Conservation (phyloP, 208 protist species). For the Trypanosoma rangeli region DNA sequence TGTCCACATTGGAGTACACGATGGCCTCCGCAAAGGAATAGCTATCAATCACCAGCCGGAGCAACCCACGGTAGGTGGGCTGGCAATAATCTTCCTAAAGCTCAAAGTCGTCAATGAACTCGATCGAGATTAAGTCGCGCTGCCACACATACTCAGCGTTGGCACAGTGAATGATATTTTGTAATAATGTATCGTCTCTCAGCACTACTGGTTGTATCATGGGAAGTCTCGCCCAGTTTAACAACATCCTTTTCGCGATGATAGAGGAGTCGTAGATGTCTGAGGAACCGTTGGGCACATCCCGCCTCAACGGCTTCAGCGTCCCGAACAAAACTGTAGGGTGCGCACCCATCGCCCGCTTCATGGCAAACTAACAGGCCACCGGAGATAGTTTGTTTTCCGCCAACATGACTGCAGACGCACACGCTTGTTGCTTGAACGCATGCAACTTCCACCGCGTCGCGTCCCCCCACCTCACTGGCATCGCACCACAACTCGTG, state of each 20-base stretch:
- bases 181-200: neutral
- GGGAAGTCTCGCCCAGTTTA: slow-evolving; percentile 25
- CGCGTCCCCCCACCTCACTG: neutral
- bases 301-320: slow-evolving; percentile 21
- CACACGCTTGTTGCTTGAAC: neutral
- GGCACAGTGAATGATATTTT: neutral
- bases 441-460: neutral
- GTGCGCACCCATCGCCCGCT: neutral
- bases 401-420: neutral
- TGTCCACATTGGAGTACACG: slow-evolving; percentile 6
- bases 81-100: slow-evolving; percentile 6
- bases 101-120: slow-evolving; percentile 9
- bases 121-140: neutral
- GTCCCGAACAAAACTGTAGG: slow-evolving; percentile 2
- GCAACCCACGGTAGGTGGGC: slow-evolving; percentile 23
- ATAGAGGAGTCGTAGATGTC: slow-evolving; percentile 13
- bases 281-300: neutral
- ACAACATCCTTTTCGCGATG: slow-evolving; percentile 15
- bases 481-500: neutral
- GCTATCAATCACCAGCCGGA: neutral
- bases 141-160: neutral
- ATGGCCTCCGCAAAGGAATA: neutral
- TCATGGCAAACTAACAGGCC: neutral
- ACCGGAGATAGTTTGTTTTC: neutral
- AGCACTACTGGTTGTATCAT: slow-evolving; percentile 16